Base-by-base conservation (phyloP, 208 protist genomes). In the Acanthamoeba castellanii region DNA sequence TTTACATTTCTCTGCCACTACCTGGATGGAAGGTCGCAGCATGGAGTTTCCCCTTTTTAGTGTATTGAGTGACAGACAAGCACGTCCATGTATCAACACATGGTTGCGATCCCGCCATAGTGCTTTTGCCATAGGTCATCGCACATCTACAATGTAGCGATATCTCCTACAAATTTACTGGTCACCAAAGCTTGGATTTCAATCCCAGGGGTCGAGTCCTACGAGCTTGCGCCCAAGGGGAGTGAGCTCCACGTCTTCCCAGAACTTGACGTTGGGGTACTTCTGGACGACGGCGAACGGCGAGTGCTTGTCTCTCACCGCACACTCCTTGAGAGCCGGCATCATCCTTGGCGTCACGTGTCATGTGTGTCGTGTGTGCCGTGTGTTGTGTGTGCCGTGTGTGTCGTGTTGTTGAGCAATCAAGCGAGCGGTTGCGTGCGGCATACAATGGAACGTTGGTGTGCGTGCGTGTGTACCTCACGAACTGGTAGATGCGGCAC, bases 401-500 rank as follows among this genome's bases (percentile, higher is more conserved):
- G 34, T 25, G 3, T 13, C 11, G 20, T 7, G 11, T 57, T 57
- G 52, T 20, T 13, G 20, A 13, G 16, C 55, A 61, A 13, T 22
- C 5, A 61, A 22, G 55, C 55, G 52, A 57, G 52, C 52, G 7
- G 11, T 57, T 16, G 7, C 52, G 7, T 16, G 7, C 52, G 7
- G 11, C 16, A 7, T 42, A 42, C 3, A 42, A 42, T n/a, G n/a
- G n/a, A 16, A 13, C 27, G 22, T 42, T 16, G 13, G 1, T 74
- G 22, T 1, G 6, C 6, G 13, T 5, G 27, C 20, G 76, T 16
- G 34, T 30, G 7, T n/a, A 85, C 76, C 76, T 34, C 20, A 92
- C 87, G 7, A 92, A 92, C 57, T 92, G 87, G 14, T 70, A 78
- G 32, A 92, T 47, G 34, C 87, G 42, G 37, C 32, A 72, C 87